Evolutionary conservation across 139 green algal species (phyloP).

Genomic region (Micromonas pusilla): DNA sequence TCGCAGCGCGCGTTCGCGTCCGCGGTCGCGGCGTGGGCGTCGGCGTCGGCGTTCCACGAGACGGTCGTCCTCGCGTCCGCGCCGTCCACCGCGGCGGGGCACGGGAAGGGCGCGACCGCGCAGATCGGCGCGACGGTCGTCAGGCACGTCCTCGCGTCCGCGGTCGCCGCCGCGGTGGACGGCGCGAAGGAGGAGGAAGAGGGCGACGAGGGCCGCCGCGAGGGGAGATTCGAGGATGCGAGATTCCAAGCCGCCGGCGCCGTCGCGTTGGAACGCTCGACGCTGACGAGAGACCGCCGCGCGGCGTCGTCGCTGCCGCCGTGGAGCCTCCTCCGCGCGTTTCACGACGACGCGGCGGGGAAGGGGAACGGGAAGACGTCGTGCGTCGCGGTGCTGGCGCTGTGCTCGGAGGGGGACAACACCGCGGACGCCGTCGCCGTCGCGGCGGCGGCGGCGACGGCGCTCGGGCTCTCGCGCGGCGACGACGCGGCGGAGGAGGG

Average conservation of each 20-base stretch:
- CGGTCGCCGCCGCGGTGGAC: neutral
- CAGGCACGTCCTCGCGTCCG: neutral
- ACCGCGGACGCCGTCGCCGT: neutral
- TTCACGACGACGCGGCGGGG: neutral
- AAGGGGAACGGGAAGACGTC: neutral
- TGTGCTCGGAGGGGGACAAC: conserved; percentile 12
- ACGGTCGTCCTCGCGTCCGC: neutral
- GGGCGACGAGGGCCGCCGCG: neutral
- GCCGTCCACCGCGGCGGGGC: neutral
- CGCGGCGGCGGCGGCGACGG: neutral
- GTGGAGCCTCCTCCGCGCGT: conserved; percentile 1
- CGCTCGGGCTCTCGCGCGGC: neutral
- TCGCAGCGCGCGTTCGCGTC: neutral
- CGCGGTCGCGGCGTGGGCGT: neutral
- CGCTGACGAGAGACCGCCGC: neutral
- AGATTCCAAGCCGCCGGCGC: neutral
- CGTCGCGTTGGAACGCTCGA: neutral
- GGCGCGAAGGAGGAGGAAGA: neutral
- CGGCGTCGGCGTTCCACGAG: neutral
- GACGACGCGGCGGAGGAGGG: neutral
- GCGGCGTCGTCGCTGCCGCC: neutral
- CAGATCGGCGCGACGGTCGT: neutral
- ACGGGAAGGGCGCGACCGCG: no score
- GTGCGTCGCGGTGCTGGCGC: neutral
- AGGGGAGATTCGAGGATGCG: neutral